phyloP scores from a whole-genome alignment of 2,329 filamentous ascomycete genomes.

The Trichophyton rubrum region DNA sequence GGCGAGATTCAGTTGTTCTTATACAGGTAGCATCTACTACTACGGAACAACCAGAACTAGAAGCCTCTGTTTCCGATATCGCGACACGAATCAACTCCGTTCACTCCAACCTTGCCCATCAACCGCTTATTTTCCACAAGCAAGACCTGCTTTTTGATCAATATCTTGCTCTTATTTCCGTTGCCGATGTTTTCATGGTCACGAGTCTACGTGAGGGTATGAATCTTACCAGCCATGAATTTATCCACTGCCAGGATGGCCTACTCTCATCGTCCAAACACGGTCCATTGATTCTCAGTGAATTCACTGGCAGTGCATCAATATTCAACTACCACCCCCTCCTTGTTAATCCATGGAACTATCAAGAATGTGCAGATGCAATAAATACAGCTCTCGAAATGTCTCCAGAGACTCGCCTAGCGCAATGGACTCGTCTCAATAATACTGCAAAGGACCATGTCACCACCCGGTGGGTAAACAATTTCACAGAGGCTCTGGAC shows the following conservation, averaged over 20 bases:
- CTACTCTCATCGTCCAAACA: constrained; percentile 61
- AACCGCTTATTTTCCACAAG: constrained; percentile 84
- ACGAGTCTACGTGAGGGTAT: constrained; percentile 92
- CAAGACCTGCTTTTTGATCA: constrained; percentile 89
- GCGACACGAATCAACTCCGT: constrained; percentile 87
- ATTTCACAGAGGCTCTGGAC: constrained; percentile 58
- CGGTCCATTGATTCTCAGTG: constrained; percentile 79
- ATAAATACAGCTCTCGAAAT: constrained; percentile 77
- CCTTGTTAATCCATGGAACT: constrained; percentile 91
- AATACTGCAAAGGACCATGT: constrained; percentile 67
- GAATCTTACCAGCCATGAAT: constrained; percentile 94
- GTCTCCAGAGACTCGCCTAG: constrained; percentile 57
- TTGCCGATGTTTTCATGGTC: constrained; percentile 87
- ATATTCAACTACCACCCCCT: constrained; percentile 72
- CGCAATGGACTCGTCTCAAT: constrained; percentile 62
- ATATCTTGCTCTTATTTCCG: constrained; percentile 79
- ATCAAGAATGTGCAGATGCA: constrained; percentile 72
- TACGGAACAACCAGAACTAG: constrained; percentile 74
- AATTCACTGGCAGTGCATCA: constrained; percentile 85
- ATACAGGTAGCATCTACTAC: constrained; percentile 90
- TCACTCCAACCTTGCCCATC: constrained; percentile 81
- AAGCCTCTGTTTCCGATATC: constrained; percentile 82
- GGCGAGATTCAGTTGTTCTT: constrained; percentile 73
- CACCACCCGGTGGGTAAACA: constrained; percentile 73
- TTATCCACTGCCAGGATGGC: constrained; percentile 84